These are phyloP conservation scores for Medicago lupulina DNA, from an alignment of 306 rosid species.

Conservation along the genomic window DNA sequence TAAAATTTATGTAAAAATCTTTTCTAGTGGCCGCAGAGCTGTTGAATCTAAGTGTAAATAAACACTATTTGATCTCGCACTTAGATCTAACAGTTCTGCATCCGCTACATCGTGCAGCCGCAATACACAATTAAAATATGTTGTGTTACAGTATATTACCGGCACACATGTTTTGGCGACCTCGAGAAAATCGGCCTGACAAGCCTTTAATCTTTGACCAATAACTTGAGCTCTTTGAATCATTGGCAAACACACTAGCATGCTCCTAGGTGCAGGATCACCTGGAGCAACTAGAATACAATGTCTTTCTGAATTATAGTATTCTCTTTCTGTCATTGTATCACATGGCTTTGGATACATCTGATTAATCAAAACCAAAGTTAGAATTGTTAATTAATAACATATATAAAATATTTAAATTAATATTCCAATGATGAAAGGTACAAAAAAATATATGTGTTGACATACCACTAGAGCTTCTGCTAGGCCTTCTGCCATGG, in stretches of 20 bases:
- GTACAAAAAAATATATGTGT: background rate
- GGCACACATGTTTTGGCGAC: conserved; percentile 20
- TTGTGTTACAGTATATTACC: background rate
- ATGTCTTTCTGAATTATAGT: conserved; percentile 28
- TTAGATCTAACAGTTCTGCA: background rate
- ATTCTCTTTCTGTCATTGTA: conserved; percentile 3
- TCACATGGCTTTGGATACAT: conserved; percentile 31
- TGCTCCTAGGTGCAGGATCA: conserved; percentile 15
- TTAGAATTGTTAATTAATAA: background rate
- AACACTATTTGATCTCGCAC: background rate
- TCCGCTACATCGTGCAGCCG: background rate
- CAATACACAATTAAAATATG: background rate
- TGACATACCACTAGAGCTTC: conserved; percentile 41
- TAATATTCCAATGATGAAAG: background rate
- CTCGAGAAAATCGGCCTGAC: background rate
- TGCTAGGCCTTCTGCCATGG: conserved; percentile 34
- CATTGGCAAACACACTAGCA: conserved; percentile 20
- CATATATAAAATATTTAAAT: conserved; percentile 1
- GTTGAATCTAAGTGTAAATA: background rate
- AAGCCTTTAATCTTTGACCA: background rate
- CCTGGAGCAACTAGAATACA: conserved; percentile 33
- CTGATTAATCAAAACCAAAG: conserved; percentile 10
- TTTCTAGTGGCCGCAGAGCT: background rate
- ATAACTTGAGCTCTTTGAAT: background rate
- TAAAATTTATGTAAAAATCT: background rate